Base-by-base conservation (phyloP, 2,329 filamentous ascomycete species). In the Exophiala mesophila region DNA sequence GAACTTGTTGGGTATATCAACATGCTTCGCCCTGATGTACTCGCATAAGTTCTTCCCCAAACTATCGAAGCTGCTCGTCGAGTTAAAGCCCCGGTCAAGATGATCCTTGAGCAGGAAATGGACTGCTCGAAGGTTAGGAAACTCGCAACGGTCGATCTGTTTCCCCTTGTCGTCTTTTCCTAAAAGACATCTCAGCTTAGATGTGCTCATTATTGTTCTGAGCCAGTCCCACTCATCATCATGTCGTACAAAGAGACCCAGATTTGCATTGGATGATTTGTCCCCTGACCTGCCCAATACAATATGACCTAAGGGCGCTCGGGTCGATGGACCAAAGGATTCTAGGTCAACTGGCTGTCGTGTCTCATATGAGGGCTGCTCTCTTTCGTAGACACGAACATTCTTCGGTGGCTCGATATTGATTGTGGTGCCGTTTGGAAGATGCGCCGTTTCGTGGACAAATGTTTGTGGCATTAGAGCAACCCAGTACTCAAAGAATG, bases 271-370 rank as follows among this genome's bases (percentile, higher is more conserved):
- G 7, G 57, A 58, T 3, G 59, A 58, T 43, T 67, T 64, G 53
- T 70, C 59, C 23, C 60, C 61, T 7, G 67, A 67, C 40, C 70
- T 56, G 1, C 62, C 68, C 24, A 70, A 62, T 3, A 59, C 64
- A 10, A 71, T 53, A 36, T 69, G 66, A 12, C 68, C 69, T 0
- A 71, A 53, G 3, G 60, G 63, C n/a, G 61, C 55, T 5, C 40
- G 39, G 0, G 55, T 55, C 1, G 59, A 64, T 1, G 51, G 50
- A 3, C 3, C 46, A 52, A 58, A 35, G 55, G 57, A 6, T 34
- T 50, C 3, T 36, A 37, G 0, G 62, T 32, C 8, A 49, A n/a
- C 6, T 5, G 55, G 52, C 10, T 32, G 13, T 16, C 21, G 13
- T 1, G 55, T 49, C 10, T 54, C 43, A 26, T 52, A 50, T 20